phyloP scores from a whole-genome alignment of 805 yeast species.

The Metschnikowia bowlesiae region DNA sequence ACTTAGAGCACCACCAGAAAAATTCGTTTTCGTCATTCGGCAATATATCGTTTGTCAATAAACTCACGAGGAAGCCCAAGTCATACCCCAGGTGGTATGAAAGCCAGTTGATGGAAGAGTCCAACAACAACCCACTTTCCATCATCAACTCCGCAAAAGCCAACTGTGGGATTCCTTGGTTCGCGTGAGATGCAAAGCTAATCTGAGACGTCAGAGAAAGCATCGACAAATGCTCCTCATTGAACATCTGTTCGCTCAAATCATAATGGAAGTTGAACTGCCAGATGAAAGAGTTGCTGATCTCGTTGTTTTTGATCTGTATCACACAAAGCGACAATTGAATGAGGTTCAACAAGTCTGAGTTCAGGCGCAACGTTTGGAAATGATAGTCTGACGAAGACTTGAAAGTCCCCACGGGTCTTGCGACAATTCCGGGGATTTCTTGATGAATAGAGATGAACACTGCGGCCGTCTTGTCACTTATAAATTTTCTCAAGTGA shows the following conservation, averaged over 20 bases:
- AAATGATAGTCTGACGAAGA: constrained; percentile 91
- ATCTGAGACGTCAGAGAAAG: constrained; percentile 74
- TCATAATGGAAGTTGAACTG: constrained; percentile 91
- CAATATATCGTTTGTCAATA: constrained; percentile 68
- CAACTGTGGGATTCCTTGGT: constrained; percentile 71
- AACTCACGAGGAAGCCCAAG: constrained; percentile 78
- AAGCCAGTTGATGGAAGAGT: constrained; percentile 73
- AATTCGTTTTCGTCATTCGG: constrained; percentile 81
- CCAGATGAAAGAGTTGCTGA: constrained; percentile 81
- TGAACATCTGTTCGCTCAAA: constrained; percentile 73
- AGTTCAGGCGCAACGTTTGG: constrained; percentile 88
- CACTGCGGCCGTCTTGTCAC: constrained; percentile 43
- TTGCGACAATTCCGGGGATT: constrained; percentile 91
- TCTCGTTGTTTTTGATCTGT: constrained; percentile 33
- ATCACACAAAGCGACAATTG: constrained; percentile 55
- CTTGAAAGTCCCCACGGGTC: constrained; percentile 92
- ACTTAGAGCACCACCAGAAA: constrained; percentile 60
- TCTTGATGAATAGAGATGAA: constrained; percentile 78
- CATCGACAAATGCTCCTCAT: constrained; percentile 77
- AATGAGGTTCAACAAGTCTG: constrained; percentile 78
- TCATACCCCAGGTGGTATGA: constrained; percentile 94
- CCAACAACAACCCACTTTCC: constrained; percentile 79
- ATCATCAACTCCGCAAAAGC: constrained; percentile 81
- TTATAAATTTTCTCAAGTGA: constrained; percentile 54
- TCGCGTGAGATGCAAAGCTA: constrained; percentile 69